Base-by-base conservation (phyloP, 352 stramenopile species). In the Globisporangium radiosum region DNA sequence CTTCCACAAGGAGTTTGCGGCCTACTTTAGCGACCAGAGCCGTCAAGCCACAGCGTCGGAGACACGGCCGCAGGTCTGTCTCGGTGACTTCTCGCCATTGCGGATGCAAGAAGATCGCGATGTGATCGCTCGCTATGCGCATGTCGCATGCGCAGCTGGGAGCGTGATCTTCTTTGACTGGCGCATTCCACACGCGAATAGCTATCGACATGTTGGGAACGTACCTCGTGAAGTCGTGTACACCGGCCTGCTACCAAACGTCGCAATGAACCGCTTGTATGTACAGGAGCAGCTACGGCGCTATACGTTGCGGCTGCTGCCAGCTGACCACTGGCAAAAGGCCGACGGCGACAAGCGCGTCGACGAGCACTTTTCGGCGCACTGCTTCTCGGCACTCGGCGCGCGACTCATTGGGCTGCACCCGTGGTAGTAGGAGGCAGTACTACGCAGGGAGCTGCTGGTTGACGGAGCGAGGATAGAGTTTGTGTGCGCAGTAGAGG, bases 121-220 rank as follows among this genome's bases (percentile, higher is more conserved):
- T 1, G 64, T 96, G 19, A 89, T 97, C 56, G 57, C 56, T 14
- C 82, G 83, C 19, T 93, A 91, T 65, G 64, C 81, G 53, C 85
- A 77, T 57, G 73, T 95, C 9, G 60, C 73, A 17, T 80, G 71
- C 14, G 52, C 66, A 40, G 80, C 87, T 19, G 88, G 88, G 11
- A 91, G 80, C 56, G 80, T 92, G 5, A 87, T 96, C 52, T 87
- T 92, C 62, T 96, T 92, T 43, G 88, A 96, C 71, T 92, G 86
- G 79, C 78, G 88, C 7, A 72, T 95, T 14, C 84, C 87, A 14
- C 88, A 96, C 61, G 88, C 87, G 43, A 97, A 96, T 68, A 91
- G 85, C 66, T 90, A 90, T 62, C 75, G 77, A 13, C 86, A 97
- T 67, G 64, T 72, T 5, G 80, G 73, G 5, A 55, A 47, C 2